Base-by-base conservation (phyloP, 495 filamentous ascomycete species). In the Trichocladium antarcticum region DNA sequence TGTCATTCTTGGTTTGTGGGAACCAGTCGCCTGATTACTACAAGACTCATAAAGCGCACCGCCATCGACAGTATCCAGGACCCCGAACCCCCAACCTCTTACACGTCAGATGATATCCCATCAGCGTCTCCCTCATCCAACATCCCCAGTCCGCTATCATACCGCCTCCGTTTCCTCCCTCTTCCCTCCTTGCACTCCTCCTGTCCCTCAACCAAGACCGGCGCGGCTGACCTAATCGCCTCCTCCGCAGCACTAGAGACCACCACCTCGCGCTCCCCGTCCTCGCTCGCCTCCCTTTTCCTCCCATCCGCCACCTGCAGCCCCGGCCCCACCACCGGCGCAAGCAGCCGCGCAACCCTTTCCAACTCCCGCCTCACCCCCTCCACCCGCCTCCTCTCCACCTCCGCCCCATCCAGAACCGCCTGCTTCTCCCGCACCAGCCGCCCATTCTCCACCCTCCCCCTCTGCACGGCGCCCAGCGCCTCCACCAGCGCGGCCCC, bases 131-230 rank as follows among this genome's bases (percentile, higher is more conserved):
- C 81, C 47, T 83, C 79, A 17, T 80, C 74, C 57, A 80, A 59
- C 31, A 85, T 73, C 11, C 72, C 81, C 59, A 84, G 57, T 3
- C 77, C 82, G 58, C 77, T 82, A 48, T 84, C 79, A 53, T 80
- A 70, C 39, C 71, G 70, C 40, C 74, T 66, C 57, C 64, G 63
- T 62, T 72, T 73, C 55, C 47, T 61, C 10, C 57, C 54, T 37
- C 50, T 66, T 1, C 50, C 61, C 32, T 49, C 48, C 49, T 53
- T 62, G 9, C 50, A 32, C 12, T 6, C 31, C 5, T 4, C 2
- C 31, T 10, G 5, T 29, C 53, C 58, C 0, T 50, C 70, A 24
- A 65, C 60, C 28, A 72, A 47, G 36, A 60, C 31, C 31, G 11
- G 9, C 12, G 2, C 31, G 10, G 60, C 29, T 43, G 29, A 5